Evolutionary conservation across 345 rosid genomes (phyloP).

Genomic region (Hibiscus syriacus): DNA sequence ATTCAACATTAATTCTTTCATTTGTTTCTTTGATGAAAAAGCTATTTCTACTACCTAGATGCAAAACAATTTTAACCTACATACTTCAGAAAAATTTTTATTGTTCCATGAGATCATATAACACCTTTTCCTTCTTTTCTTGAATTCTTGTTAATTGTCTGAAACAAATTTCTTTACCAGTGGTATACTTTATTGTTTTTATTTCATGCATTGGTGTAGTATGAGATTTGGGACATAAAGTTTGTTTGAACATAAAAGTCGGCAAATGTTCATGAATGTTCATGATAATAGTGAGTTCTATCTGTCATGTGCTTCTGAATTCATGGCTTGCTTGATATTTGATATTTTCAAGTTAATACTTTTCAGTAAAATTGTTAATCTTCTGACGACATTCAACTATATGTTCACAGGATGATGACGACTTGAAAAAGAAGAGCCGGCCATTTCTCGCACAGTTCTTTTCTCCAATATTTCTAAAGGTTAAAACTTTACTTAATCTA

Average conservation of each 20-base stretch:
- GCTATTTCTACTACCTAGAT: background rate
- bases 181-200: background rate
- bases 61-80: background rate
- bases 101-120: background rate
- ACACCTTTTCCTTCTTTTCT: background rate
- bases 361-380: background rate
- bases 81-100: background rate
- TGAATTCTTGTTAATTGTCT: background rate
- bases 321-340: background rate
- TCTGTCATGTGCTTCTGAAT: background rate
- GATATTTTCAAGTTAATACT: background rate
- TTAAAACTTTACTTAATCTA: constrained; percentile 13
- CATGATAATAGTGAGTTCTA: background rate
- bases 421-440: constrained; percentile 54
- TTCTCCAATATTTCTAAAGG: constrained; percentile 90
- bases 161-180: background rate
- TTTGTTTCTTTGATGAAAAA: constrained; percentile 1
- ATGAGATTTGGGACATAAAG: background rate
- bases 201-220: background rate
- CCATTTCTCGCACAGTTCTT: constrained; percentile 63
- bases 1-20: background rate
- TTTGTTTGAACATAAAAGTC: background rate
- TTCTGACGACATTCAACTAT: background rate
- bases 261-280: background rate
- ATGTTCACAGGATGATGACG: constrained; percentile 56